These are phyloP conservation scores for Tetraselmis chui DNA, from an alignment of 139 green algal genomes.

Conservation along the genomic window DNA sequence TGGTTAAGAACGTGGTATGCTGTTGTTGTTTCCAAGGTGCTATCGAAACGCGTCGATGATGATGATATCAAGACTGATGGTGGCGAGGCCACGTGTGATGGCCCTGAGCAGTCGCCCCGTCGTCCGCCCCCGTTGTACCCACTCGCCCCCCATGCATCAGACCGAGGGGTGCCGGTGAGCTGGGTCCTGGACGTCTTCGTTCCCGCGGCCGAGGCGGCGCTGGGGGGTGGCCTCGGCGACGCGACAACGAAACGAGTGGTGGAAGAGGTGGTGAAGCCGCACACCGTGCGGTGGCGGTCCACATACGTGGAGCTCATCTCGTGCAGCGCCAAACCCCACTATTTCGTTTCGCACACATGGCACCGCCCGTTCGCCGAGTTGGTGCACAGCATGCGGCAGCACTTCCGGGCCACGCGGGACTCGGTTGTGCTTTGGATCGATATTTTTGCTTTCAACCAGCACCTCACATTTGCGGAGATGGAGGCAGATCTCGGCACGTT, in stretches of 20 bases:
- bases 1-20: too few relatives aligned
- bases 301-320: not conserved
- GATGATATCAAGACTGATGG: too few relatives aligned
- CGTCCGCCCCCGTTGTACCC: too few relatives aligned
- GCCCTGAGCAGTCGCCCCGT: too few relatives aligned
- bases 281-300: not conserved
- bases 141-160: not conserved
- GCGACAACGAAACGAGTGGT: not conserved
- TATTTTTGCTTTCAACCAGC: not conserved
- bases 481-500: not conserved
- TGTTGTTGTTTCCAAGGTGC: too few relatives aligned
- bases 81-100: too few relatives aligned
- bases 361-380: not conserved
- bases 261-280: not conserved
- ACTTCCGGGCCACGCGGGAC: not conserved
- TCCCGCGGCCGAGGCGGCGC: not conserved
- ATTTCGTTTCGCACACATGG: not conserved
- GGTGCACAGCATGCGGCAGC: not conserved
- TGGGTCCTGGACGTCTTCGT: not conserved
- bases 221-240: not conserved
- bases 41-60: too few relatives aligned
- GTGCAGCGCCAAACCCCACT: not conserved
- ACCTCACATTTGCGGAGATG: not conserved
- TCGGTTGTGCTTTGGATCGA: not conserved
- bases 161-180: not conserved